A percentile compares a stretch with the other conserved stretches of the same genome.
phyloP scores from a whole-genome alignment of 306 rosid genomes.

The Quillaja saponaria region DNA sequence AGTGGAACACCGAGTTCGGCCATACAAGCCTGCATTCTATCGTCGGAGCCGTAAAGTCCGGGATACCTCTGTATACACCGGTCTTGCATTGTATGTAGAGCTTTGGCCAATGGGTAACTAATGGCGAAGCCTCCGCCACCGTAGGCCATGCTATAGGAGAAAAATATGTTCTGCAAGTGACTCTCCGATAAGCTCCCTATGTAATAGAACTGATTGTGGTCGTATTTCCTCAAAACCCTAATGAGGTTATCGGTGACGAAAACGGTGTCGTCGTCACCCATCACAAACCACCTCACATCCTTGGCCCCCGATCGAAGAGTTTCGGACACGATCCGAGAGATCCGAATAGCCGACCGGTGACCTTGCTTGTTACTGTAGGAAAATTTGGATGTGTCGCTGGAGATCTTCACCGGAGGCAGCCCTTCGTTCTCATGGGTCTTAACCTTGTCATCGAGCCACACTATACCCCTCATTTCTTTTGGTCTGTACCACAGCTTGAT shows the following conservation, averaged over 20 bases:
- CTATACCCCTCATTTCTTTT: conserved; percentile 67
- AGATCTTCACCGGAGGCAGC: conserved; percentile 64
- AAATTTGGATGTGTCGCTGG: conserved; percentile 68
- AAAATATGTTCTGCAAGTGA: conserved; percentile 86
- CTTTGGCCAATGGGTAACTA: conserved; percentile 73
- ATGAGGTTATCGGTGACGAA: conserved; percentile 75
- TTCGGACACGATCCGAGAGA: conserved; percentile 86
- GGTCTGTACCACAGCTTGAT: conserved; percentile 85
- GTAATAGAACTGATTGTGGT: conserved; percentile 72
- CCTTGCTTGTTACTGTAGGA: conserved; percentile 71
- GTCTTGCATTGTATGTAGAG: conserved; percentile 74
- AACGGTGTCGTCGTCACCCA: conserved; percentile 99
- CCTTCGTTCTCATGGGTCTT: conserved; percentile 27
- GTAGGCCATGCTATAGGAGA: conserved; percentile 95
- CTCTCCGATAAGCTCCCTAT: conserved; percentile 90
- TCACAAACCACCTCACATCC: conserved; percentile 85
- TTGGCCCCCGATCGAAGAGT: conserved; percentile 68
- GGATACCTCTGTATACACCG: conserved; percentile 85
- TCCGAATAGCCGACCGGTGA: conserved; percentile 90
- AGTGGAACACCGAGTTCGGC: conserved; percentile 99
- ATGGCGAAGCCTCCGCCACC: conserved; percentile 98
- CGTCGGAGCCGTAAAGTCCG: conserved; percentile 89
- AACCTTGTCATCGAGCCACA: conserved; percentile 73
- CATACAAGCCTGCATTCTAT: conserved; percentile 97
- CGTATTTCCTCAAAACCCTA: conserved; percentile 65